Evolutionary conservation across 2,329 filamentous ascomycete genomes (phyloP).

Genomic region (Aspergillus sp.): DNA sequence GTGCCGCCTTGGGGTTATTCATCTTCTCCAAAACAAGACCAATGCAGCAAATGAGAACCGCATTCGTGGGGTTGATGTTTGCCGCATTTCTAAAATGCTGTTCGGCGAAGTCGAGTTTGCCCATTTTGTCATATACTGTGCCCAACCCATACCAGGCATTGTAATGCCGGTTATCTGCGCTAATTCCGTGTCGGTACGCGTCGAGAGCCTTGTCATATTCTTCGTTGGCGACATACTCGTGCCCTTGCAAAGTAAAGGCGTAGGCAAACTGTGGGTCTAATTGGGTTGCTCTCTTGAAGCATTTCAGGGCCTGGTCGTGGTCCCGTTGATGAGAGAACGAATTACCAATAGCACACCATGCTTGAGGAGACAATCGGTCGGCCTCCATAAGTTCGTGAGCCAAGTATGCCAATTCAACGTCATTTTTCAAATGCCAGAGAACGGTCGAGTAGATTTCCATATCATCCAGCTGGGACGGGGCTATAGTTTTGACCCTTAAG

Average conservation of each 20-base stretch:
- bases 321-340: slow-evolving; percentile 89
- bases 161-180: slow-evolving; percentile 84
- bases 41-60: slow-evolving; percentile 87
- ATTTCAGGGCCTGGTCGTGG: slow-evolving; percentile 88
- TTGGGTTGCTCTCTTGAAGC: slow-evolving; percentile 92
- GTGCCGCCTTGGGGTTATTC: slow-evolving; percentile 71
- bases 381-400: slow-evolving; percentile 85
- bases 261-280: slow-evolving; percentile 88
- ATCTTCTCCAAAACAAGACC: slow-evolving; percentile 85
- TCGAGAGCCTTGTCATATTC: slow-evolving; percentile 93
- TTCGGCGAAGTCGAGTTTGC: slow-evolving; percentile 85
- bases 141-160: slow-evolving; percentile 96
- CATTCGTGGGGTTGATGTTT: slow-evolving; percentile 87
- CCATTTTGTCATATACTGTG: slow-evolving; percentile 80
- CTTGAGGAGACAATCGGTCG: slow-evolving; percentile 84
- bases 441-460: slow-evolving; percentile 98
- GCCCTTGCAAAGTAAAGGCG: slow-evolving; percentile 89
- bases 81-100: slow-evolving; percentile 86
- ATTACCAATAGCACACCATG: slow-evolving; percentile 94
- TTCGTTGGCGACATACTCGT: slow-evolving; percentile 93
- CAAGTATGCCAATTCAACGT: slow-evolving; percentile 85
- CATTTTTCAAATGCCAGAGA: slow-evolving; percentile 96
- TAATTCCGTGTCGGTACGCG: slow-evolving; percentile 80
- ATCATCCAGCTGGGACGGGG: slow-evolving; percentile 79
- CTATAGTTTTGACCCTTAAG: slow-evolving; percentile 68